phyloP scores from a whole-genome alignment of 306 rosid genomes.

The Prunus dulcis region DNA sequence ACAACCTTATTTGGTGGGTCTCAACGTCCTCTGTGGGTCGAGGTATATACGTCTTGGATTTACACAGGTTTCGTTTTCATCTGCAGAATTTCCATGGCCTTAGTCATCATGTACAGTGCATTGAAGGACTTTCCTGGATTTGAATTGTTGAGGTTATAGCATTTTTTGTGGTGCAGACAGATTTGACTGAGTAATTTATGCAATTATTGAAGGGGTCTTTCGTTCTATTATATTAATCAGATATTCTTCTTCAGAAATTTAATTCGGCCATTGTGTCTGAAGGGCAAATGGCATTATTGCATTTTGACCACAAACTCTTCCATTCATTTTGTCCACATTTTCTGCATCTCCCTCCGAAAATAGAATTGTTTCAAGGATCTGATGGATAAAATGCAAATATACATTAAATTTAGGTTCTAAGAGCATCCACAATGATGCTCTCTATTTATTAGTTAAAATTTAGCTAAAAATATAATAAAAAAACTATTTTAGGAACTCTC shows the following conservation, averaged over 20 bases:
- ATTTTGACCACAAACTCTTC: background rate
- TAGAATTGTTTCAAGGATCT: background rate
- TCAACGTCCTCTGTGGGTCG: background rate
- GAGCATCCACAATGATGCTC: too few species aligned
- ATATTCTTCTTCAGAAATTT: background rate
- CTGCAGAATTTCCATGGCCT: background rate
- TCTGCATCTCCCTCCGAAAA: background rate
- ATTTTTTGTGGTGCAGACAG: background rate
- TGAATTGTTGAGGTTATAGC: background rate
- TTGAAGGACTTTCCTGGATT: background rate
- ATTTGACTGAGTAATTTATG: background rate
- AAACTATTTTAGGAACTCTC: too few species aligned
- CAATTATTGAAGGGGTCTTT: slow-evolving; percentile 1
- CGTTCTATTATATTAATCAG: background rate
- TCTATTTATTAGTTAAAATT: too few species aligned
- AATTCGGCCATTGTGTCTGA: background rate
- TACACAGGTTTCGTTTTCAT: background rate
- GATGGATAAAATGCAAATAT: too few species aligned
- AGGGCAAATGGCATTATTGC: background rate
- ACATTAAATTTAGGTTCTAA: background rate
- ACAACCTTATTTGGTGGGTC: slow-evolving; percentile 7
- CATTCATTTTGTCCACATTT: background rate
- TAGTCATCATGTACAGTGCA: background rate
- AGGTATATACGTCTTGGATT: background rate
- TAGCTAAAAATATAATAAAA: too few species aligned